A percentile compares a stretch with the other conserved stretches of the same genome.
Evolutionary conservation across 495 filamentous ascomycete genomes (phyloP).

Genomic region (Astrothelium subdiscretum): DNA sequence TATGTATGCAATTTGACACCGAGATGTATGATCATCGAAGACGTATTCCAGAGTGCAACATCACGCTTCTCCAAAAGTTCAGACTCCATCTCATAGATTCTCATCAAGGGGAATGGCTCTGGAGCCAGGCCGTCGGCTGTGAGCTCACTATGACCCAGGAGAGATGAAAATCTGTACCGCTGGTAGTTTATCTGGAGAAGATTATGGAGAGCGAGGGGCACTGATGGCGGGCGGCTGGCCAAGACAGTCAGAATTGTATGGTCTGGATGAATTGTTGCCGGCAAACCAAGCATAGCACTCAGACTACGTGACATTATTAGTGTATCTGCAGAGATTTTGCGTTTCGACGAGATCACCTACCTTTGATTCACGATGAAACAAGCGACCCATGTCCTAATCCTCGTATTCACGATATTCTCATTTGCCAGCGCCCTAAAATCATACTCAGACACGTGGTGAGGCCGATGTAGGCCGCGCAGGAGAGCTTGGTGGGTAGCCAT

Average conservation of each 20-base stretch:
- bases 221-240: background rate
- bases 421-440: background rate
- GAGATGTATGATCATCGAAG: background rate
- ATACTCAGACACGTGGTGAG: background rate
- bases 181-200: background rate
- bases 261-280: background rate
- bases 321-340: background rate
- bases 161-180: background rate
- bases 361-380: background rate
- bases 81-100: background rate
- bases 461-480: background rate
- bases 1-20: background rate
- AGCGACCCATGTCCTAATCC: background rate
- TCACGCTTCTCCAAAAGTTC: background rate
- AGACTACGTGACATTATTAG: background rate
- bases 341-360: background rate
- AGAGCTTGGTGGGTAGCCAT: background rate
- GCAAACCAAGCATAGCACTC: background rate
- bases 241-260: background rate
- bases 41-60: background rate
- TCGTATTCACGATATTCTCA: background rate
- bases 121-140: background rate
- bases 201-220: background rate
- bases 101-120: background rate
- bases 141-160: background rate